These are phyloP conservation scores for Novymonas esmeraldas DNA, from an alignment of 208 protist species.

Conservation along the genomic window DNA sequence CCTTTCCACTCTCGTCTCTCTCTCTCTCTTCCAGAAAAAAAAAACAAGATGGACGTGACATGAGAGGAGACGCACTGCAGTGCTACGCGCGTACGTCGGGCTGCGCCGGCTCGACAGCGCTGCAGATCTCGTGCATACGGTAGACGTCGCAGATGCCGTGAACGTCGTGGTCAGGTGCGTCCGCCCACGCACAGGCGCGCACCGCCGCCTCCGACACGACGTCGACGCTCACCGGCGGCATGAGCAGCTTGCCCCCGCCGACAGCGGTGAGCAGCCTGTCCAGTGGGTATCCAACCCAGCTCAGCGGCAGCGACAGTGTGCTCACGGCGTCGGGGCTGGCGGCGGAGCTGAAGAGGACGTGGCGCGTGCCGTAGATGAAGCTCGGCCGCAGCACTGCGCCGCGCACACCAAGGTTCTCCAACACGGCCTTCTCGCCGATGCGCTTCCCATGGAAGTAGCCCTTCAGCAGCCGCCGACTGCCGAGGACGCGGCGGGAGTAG, in stretches of 20 bases:
- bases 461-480: constrained; percentile 54
- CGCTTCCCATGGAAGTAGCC: constrained; percentile 88
- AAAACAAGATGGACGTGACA: too few relatives aligned
- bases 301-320: constrained; percentile 63
- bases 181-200: constrained; percentile 55
- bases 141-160: constrained; percentile 63
- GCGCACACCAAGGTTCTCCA: constrained; percentile 57
- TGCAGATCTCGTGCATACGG: constrained; percentile 67
- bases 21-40: too few relatives aligned
- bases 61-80: too few relatives aligned
- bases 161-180: constrained; percentile 20
- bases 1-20: too few relatives aligned
- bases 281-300: constrained; percentile 61
- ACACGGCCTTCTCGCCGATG: constrained; percentile 68
- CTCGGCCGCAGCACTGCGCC: constrained; percentile 73
- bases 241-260: constrained; percentile 51
- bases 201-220: constrained; percentile 75
- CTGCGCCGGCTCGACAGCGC: constrained; percentile 4
- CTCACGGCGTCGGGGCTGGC: constrained; percentile 30
- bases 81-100: too few relatives aligned
- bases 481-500: constrained; percentile 40
- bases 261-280: constrained; percentile 58
- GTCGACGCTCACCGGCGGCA: constrained; percentile 66
- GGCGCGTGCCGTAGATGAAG: constrained; percentile 84
- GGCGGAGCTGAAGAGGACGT: constrained; percentile 30